Evolutionary conservation across 257 asterid species (phyloP), one percentile per base, ranked within the genome.

Genomic region (Solanum gandarillasii): DNA sequence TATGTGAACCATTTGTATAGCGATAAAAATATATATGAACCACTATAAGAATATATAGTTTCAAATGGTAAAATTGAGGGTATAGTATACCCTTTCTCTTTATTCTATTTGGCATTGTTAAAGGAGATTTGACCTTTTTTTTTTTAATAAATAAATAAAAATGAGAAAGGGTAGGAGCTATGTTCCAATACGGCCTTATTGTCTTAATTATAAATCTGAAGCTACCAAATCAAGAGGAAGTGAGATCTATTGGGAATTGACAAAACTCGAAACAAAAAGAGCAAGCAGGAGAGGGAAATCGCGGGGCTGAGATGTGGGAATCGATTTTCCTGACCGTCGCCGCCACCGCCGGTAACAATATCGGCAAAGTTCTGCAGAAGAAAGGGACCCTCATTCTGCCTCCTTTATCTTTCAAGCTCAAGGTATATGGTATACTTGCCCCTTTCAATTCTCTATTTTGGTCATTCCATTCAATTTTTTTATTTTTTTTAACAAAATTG

Each of bases 321-420:
- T 91, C 98, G 84, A 92, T 95, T 87, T 93, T 94, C 94, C 89
- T 97, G 20, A 97, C 99, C 89, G 32, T 96, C 60, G 98, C 98
- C 85, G 99, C 99, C 65, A 96, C 99, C 78, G 99, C 99, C 88
- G 99, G 99, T 2, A 97, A 96, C 91, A 97, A 97, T 94, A 96
- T 97, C 93, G 99, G 99, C 82, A 97, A 97, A 92, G 98, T 96
- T 65, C 98, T 97, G 35, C 99, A 97, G 96, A 97, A 97, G 67
- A 97, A 95, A 90, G 99, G 99, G 93, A 97, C 99, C 85, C 95
- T 95, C 92, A 96, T 97, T 92, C 98, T 97, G 72, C 99, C 99
- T 31, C 99, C 98, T 72, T 95, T 97, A 89, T 96, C 99, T 72
- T 93, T 97, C 93, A 97, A 97, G 96, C 95, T 94, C 92, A 97